Evolutionary conservation across 2,329 filamentous ascomycete genomes (phyloP), one percentile per base, ranked within the genome.

Genomic region (Orbilia oligospora): DNA sequence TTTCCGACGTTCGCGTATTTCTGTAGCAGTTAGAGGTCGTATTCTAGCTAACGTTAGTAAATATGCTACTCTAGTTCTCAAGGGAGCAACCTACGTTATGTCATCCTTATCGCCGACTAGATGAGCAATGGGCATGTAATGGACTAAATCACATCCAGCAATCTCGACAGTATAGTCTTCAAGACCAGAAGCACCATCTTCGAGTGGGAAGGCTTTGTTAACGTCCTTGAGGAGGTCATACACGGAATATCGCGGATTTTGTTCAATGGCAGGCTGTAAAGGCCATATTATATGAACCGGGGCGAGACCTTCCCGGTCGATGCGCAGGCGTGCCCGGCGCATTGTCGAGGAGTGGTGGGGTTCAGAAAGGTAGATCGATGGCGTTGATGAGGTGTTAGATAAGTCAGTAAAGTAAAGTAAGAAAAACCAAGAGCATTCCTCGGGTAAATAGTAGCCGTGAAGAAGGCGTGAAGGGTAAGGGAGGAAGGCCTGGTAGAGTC

Each of bases 81-180:
- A 36, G 33, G 14, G 44, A 5, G 24, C 9, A 16, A 72, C 80
- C 51, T 80, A 82, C 81, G 80, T 79, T 73, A 82, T 76, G 44
- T 81, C 76, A 61, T 82, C 81, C 12, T 67, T 79, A 33, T 82
- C 81, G 24, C 80, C 71, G 51, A 82, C 77, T 30, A 82, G 38
- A 16, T 76, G 78, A n/a, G 63, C 72, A 36, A 82, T 65, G 49
- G 79, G 72, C 71, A 81, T 80, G 30, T 81, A 82, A 61, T 82
- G 81, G n/a, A 82, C 53, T 18, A 80, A 61, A 65, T 82, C 81
- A 58, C 80, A 81, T 16, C 81, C 81, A 18, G 56, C 76, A 41
- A 81, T 66, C 58, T 82, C 81, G 16, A 81, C 80, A 12, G 79
- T 81, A 64, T 82, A 82, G 49, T 82, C 81, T 63, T 82, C 81